These are phyloP conservation scores for Aspergillus ochraceoroseus DNA, from an alignment of 2,329 filamentous ascomycete species.

Conservation along the genomic window DNA sequence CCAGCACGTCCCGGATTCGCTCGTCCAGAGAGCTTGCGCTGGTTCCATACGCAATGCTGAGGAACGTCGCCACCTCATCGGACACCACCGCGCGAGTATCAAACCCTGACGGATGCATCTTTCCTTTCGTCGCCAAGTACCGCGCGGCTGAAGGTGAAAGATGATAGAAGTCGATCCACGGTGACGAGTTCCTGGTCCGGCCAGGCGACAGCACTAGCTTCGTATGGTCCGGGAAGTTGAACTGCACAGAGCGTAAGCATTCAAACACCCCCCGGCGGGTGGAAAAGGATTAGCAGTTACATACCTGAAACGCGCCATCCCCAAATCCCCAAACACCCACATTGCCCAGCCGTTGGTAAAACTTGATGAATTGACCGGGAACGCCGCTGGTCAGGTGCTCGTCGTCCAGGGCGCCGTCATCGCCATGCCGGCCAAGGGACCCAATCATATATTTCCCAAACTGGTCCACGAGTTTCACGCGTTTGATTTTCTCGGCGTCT, in stretches of 20 bases:
- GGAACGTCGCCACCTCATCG: constrained; percentile 40
- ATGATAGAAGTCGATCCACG: constrained; percentile 48
- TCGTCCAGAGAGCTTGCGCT: constrained; percentile 34
- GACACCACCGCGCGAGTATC: constrained; percentile 42
- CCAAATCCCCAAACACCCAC: constrained; percentile 52
- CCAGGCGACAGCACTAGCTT: constrained; percentile 47
- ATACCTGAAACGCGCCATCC: constrained; percentile 46
- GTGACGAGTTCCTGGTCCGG: constrained; percentile 36
- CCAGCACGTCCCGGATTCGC: constrained; percentile 40
- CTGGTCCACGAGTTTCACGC: constrained; percentile 47
- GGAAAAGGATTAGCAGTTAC: constrained; percentile 4
- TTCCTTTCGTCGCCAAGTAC: constrained; percentile 40
- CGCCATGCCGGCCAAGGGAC: constrained; percentile 41
- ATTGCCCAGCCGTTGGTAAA: constrained; percentile 50
- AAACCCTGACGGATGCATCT: constrained; percentile 43
- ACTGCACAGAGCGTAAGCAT: constrained; percentile 25
- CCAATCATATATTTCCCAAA: constrained; percentile 52
- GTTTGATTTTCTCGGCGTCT: constrained; percentile 47
- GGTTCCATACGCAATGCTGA: constrained; percentile 38
- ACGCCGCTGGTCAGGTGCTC: constrained; percentile 24
- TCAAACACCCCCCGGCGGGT: no score
- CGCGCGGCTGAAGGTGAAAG: constrained; percentile 45
- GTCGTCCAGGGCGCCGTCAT: constrained; percentile 32
- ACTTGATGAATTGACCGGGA: constrained; percentile 45
- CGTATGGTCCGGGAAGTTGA: constrained; percentile 52